These are phyloP conservation scores for Linum tenue DNA, from an alignment of 345 rosid genomes.

Conservation along the genomic window DNA sequence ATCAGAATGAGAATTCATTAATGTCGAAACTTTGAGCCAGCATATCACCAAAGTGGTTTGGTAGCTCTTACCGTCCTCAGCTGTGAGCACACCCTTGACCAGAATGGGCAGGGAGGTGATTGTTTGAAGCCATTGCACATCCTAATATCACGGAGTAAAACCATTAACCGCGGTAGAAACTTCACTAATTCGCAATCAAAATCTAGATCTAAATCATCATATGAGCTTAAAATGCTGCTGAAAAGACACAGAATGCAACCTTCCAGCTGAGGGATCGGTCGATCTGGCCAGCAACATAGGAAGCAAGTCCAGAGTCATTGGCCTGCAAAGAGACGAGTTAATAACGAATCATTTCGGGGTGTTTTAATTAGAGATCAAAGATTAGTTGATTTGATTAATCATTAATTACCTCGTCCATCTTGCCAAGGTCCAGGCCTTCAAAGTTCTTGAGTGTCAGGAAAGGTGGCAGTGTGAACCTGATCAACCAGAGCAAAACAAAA, in stretches of 20 bases:
- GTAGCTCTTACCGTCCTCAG: constrained; percentile 61
- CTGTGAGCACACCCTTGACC: constrained; percentile 85
- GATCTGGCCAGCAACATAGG: constrained; percentile 80
- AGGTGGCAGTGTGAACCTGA: constrained; percentile 67
- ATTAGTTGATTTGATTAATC: too few relatives aligned
- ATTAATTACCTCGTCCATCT: constrained; percentile 52
- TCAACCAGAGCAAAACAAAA: background rate
- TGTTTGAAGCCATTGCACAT: constrained; percentile 84
- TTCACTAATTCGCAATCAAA: too few relatives aligned
- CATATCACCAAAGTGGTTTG: background rate
- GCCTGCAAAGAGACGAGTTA: constrained; percentile 28
- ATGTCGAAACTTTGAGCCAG: too few relatives aligned
- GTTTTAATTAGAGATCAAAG: too few relatives aligned
- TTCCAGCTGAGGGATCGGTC: constrained; percentile 88
- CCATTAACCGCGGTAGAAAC: too few relatives aligned
- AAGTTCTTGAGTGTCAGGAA: constrained; percentile 76
- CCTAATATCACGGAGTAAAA: constrained; percentile 29
- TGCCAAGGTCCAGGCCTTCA: constrained; percentile 78
- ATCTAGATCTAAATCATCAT: background rate
- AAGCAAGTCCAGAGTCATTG: constrained; percentile 78
- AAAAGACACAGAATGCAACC: constrained; percentile 21
- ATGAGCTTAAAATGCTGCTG: background rate
- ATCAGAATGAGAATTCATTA: background rate
- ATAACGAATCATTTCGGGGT: too few relatives aligned
- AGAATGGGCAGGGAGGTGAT: constrained; percentile 88